Conservation (phyloP, 2,329 filamentous ascomycete species). For the Pestalotiopsis sp. region DNA sequence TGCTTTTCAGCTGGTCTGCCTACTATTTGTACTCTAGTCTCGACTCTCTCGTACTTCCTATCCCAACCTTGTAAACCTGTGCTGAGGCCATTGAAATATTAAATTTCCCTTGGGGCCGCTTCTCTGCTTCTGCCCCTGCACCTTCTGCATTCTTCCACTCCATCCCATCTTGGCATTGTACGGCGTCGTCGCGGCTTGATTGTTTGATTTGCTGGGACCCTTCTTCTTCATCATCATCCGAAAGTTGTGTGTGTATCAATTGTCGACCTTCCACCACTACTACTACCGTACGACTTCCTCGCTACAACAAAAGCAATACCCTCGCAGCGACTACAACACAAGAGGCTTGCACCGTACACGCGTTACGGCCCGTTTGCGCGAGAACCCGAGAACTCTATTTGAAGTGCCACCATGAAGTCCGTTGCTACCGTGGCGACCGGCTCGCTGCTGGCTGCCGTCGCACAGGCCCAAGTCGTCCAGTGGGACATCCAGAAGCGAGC, state of each 20-base stretch:
- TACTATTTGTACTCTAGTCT: neutral
- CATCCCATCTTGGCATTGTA: neutral
- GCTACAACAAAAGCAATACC: neutral
- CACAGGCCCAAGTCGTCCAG: conserved; percentile 42
- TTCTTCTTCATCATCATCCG: neutral
- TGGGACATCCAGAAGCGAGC: conserved; percentile 48
- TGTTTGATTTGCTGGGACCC: neutral
- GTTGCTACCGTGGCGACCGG: conserved; percentile 26
- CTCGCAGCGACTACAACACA: neutral
- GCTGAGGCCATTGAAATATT: neutral
- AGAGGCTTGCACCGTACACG: neutral
- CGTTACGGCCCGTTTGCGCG: neutral
- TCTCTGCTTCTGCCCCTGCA: neutral
- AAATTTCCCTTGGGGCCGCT: neutral
- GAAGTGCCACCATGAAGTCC: conserved; percentile 25
- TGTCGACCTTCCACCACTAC: neutral
- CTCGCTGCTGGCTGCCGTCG: conserved; percentile 29
- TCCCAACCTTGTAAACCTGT: neutral
- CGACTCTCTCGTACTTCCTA: neutral
- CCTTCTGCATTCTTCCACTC: neutral
- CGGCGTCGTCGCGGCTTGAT: neutral
- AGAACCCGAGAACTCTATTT: neutral
- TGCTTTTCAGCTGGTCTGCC: conserved; percentile 7
- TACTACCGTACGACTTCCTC: neutral
- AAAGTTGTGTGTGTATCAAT: neutral